These are phyloP conservation scores for Oenanthe sinensis DNA, from an alignment of 129 eudicot species.

Conservation along the genomic window DNA sequence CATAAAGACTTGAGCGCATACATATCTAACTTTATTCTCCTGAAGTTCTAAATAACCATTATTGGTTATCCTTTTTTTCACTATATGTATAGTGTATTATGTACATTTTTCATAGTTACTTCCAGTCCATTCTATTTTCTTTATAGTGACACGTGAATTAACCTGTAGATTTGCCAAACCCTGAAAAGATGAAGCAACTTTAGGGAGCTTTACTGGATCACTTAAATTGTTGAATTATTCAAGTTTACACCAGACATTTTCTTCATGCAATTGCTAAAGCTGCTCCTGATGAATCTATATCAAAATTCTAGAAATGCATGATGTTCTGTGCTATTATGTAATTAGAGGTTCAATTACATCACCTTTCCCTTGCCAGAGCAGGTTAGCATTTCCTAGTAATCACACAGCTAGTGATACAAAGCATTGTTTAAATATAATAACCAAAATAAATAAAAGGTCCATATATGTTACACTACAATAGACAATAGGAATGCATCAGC, in stretches of 20 bases:
- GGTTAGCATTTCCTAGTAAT: neutral
- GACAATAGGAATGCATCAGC: neutral
- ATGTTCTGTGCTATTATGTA: neutral
- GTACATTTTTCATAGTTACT: neutral
- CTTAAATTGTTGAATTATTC: neutral
- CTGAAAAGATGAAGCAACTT: neutral
- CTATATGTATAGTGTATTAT: neutral
- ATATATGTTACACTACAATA: neutral
- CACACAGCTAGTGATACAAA: neutral
- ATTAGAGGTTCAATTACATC: neutral
- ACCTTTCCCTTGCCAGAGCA: neutral
- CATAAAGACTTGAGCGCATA: too few species aligned
- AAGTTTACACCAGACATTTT: neutral
- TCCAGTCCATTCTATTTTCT: neutral
- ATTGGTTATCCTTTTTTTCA: neutral
- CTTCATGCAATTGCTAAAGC: neutral
- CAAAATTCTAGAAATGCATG: neutral
- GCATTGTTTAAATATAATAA: neutral
- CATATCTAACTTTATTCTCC: neutral
- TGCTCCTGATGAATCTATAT: neutral
- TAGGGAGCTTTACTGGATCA: neutral
- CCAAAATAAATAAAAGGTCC: too few species aligned
- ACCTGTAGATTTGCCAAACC: neutral
- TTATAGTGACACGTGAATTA: neutral
- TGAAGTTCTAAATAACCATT: too few species aligned